Base-by-base conservation (phyloP, 2,329 filamentous ascomycete genomes). In the Cladophialophora psammophila region DNA sequence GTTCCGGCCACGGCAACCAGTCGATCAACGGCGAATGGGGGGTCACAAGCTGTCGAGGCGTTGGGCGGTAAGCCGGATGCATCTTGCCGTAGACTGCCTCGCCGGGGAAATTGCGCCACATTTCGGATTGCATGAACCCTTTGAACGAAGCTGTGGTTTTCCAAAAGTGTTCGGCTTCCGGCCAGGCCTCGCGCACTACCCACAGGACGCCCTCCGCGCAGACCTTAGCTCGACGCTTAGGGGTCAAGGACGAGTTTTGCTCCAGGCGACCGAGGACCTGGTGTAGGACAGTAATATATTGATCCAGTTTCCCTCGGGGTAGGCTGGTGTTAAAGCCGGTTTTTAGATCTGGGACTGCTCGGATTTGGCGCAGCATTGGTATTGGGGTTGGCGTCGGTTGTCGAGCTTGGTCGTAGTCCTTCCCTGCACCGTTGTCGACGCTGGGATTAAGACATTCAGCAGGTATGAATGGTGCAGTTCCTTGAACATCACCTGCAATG, bases 1-100 rank as follows among this genome's bases (percentile, higher is more conserved):
- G 34, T 8, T 36, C 67, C 2, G 67, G 67, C 64, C 64, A 69
- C 13, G 67, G 67, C n/a, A 69, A 60, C 60, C 64, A 69, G 48
- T 69, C 67, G 18, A 69, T 66, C 35, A 48, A 53, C 5, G 61
- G 60, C 2, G 67, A 63, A 32, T 69, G 67, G 35, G 67, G 64
- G 13, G 58, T 53, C 1, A 50, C 7, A 18, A 60, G 34, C 36
- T 67, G 67, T 6, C 55, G 26, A 13, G 31, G 20, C 13, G 67
- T 67, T 7, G 67, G 67, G 15, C 58, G 53, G 15, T 70, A 60
- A 26, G 55, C 45, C 10, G 57, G 53, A 50, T 48, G 67, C 18
- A 69, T 31, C 10, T 56, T 10, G 35, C 34, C 42, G 40, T 71
- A 40, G 50, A 61, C 60, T 5, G 35, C 34, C 31, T 32, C 36